Conservation (phyloP, 225 moss, liverwort and hornwort genomes). For the Polytrichum formosum region DNA sequence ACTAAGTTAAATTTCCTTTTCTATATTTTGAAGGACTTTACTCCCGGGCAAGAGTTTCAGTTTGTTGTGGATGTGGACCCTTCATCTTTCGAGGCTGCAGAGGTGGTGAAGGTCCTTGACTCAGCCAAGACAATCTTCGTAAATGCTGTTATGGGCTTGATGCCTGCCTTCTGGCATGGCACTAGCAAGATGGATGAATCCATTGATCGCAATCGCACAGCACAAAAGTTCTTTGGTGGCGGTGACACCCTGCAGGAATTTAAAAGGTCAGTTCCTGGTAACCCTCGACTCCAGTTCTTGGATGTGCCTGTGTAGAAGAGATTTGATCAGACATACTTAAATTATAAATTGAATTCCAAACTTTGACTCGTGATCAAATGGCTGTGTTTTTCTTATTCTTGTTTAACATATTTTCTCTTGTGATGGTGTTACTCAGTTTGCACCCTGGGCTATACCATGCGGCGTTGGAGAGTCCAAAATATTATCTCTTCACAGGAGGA, state of each 20-base stretch:
- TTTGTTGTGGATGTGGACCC: slow-evolving; percentile 82
- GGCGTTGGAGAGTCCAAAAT: slow-evolving; percentile 73
- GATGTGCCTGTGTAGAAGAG: not conserved
- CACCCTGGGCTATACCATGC: slow-evolving; percentile 74
- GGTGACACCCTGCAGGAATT: slow-evolving; percentile 91
- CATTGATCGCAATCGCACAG: slow-evolving; percentile 70
- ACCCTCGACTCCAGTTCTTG: not conserved
- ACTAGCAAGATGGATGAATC: slow-evolving; percentile 88
- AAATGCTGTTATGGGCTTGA: slow-evolving; percentile 87
- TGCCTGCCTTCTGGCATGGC: slow-evolving; percentile 83
- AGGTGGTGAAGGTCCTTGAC: slow-evolving; percentile 38
- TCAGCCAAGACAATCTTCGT: slow-evolving; percentile 77
- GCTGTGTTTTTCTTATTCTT: not conserved
- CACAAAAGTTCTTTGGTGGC: slow-evolving; percentile 81
- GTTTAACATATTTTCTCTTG: not conserved
- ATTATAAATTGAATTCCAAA: not conserved
- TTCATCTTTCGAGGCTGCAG: slow-evolving; percentile 53
- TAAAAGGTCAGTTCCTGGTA: slow-evolving; percentile 45
- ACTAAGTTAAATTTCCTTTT: not conserved
- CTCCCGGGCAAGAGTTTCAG: slow-evolving; percentile 58
- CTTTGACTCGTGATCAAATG: not conserved
- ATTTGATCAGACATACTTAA: not conserved
- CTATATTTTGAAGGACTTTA: slow-evolving; percentile 53
- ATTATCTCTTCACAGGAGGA: slow-evolving; percentile 91
- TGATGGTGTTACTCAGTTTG: slow-evolving; percentile 41